phyloP scores from a whole-genome alignment of 371 early-diverging fungal species.

The Mucor racemosus region DNA sequence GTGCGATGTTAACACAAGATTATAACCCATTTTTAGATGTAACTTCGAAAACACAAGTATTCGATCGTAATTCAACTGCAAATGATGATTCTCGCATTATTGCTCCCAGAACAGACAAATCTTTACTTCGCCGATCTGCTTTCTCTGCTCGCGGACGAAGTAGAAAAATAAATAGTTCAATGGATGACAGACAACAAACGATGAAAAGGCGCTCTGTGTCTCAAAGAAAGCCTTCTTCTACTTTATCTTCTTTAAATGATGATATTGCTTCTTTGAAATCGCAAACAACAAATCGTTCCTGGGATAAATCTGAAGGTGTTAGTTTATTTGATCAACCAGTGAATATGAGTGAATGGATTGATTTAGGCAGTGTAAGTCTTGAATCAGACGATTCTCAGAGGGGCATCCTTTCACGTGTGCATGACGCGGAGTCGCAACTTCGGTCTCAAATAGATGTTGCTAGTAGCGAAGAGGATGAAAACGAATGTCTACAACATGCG shows the following conservation, averaged over 20 bases:
- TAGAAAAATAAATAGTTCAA: constrained; percentile 5
- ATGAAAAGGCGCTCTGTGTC: constrained; percentile 14
- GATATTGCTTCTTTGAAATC: background rate
- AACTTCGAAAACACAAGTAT: constrained; percentile 11
- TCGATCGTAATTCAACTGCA: constrained; percentile 29
- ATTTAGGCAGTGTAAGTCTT: constrained; percentile 46
- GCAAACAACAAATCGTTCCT: background rate
- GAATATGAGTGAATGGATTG: constrained; percentile 55
- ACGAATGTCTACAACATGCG: background rate
- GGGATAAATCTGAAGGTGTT: constrained; percentile 34
- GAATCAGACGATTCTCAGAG: constrained; percentile 43
- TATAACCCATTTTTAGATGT: background rate
- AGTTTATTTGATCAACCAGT: constrained; percentile 50
- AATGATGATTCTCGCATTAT: constrained; percentile 27
- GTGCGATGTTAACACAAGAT: constrained; percentile 7
- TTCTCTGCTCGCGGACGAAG: constrained; percentile 34
- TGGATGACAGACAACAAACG: background rate
- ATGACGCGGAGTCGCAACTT: constrained; percentile 42
- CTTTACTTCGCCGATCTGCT: constrained; percentile 32
- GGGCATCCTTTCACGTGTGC: constrained; percentile 47
- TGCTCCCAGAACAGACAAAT: constrained; percentile 22
- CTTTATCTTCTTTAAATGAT: background rate
- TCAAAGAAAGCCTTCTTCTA: constrained; percentile 8
- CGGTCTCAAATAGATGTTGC: constrained; percentile 15
- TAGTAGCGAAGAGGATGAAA: constrained; percentile 1